Conservation (phyloP, 139 green algal species). For the Chlamydomonas sphaeroides region DNA sequence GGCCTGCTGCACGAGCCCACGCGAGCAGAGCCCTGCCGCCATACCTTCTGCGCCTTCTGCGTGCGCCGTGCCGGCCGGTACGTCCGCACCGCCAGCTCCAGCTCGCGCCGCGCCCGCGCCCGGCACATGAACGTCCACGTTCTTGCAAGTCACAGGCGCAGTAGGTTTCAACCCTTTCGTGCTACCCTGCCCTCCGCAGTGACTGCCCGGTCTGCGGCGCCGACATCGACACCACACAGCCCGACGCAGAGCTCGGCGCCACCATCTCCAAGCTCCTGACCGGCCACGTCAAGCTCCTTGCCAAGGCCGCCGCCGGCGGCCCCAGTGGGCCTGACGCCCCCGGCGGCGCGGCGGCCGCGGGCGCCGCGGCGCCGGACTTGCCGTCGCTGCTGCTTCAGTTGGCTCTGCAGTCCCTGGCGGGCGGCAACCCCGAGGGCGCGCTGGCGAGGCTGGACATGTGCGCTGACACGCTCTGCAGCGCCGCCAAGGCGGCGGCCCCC, state of each 20-base stretch:
- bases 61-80: conserved; percentile 6
- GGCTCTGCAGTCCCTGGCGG: conserved; percentile 12
- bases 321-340: too few species aligned
- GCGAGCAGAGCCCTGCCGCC: not conserved
- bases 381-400: conserved; percentile 31
- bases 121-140: too few species aligned
- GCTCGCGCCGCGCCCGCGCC: too few species aligned
- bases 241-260: not conserved
- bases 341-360: too few species aligned
- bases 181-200: too few species aligned
- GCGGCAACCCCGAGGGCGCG: conserved; percentile 32
- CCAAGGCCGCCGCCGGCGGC: not conserved
- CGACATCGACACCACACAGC: conserved; percentile 26
- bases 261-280: conserved; percentile 17
- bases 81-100: too few species aligned
- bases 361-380: not conserved
- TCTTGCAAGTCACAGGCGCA: too few species aligned
- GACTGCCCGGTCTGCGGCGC: conserved; percentile 42
- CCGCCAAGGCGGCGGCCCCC: not conserved
- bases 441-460: conserved; percentile 7
- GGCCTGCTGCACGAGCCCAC: conserved; percentile 32
- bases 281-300: conserved; percentile 1
- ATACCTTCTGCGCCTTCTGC: conserved; percentile 36
- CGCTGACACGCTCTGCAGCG: not conserved
- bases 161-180: too few species aligned